Percentiles rank a stretch among this genome's conserved stretches.
Evolutionary conservation across 306 rosid genomes (phyloP).

Genomic region (Oemleria cerasiformis): DNA sequence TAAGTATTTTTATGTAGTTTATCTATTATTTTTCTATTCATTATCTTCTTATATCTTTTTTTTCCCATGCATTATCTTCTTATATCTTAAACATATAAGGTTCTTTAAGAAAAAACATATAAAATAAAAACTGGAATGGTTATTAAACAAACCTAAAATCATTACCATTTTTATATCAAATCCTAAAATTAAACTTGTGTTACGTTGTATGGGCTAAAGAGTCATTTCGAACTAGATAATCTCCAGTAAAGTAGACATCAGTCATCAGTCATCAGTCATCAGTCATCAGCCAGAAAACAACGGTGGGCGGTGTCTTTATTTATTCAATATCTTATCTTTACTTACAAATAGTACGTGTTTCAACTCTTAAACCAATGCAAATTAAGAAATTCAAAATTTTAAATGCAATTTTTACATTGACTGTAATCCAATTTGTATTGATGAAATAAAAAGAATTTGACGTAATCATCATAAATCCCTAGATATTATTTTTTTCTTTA

Average conservation of each 20-base stretch:
- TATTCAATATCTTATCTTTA: background rate
- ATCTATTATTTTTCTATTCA: no score
- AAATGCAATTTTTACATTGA: background rate
- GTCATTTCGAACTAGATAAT: background rate
- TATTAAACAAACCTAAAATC: no score
- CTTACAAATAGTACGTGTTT: background rate
- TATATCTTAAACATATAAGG: no score
- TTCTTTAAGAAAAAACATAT: no score
- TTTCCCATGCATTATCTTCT: no score
- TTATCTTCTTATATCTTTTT: no score
- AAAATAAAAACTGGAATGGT: no score
- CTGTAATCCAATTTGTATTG: background rate
- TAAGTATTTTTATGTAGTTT: no score
- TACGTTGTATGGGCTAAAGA: constrained; percentile 2
- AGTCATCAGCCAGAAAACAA: background rate
- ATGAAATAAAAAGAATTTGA: background rate
- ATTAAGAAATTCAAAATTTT: background rate
- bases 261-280: background rate
- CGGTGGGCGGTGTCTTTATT: constrained; percentile 22
- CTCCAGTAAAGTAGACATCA: background rate
- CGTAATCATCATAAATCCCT: background rate
- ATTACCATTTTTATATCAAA: no score
- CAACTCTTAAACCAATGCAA: background rate
- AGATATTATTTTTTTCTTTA: background rate
- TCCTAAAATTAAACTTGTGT: no score